phyloP scores from a whole-genome alignment of 148 eudicot species.

The Amaranthus palmeri region DNA sequence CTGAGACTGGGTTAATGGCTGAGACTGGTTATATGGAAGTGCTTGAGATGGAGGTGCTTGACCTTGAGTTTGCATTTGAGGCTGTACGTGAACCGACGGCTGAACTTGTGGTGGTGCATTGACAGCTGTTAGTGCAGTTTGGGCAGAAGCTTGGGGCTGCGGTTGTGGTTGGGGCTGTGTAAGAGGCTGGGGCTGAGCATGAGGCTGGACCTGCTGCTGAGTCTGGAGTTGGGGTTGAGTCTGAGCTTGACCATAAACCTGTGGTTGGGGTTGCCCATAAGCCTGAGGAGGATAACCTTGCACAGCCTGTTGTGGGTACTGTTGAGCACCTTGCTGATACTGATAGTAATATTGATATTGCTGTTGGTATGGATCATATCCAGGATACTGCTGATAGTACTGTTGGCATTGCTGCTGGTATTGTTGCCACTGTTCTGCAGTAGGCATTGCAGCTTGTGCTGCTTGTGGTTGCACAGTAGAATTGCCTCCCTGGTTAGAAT shows the following conservation, averaged over 20 bases:
- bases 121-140: slow-evolving; percentile 21
- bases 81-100: slow-evolving; percentile 32
- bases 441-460: slow-evolving; percentile 45
- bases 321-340: slow-evolving; percentile 46
- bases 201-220: slow-evolving; percentile 34
- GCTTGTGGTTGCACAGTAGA: slow-evolving; percentile 41
- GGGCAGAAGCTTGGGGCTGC: slow-evolving; percentile 34
- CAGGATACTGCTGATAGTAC: slow-evolving; percentile 67
- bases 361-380: slow-evolving; percentile 53
- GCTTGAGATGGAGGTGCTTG: slow-evolving; percentile 38
- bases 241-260: slow-evolving; percentile 33
- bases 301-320: slow-evolving; percentile 36
- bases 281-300: slow-evolving; percentile 37
- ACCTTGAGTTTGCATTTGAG: slow-evolving; percentile 38
- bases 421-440: slow-evolving; percentile 74
- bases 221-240: slow-evolving; percentile 37
- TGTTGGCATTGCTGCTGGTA: slow-evolving; percentile 83
- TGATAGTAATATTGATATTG: slow-evolving; percentile 48
- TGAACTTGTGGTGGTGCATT: slow-evolving; percentile 30
- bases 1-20: slow-evolving; percentile 33
- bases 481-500: slow-evolving; percentile 38
- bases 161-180: slow-evolving; percentile 25
- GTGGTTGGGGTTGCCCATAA: slow-evolving; percentile 36
- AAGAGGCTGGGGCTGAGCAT: slow-evolving; percentile 27
- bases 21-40: slow-evolving; percentile 36